Base-by-base conservation (phyloP, 2,329 filamentous ascomycete species). In the Venturia asperata region DNA sequence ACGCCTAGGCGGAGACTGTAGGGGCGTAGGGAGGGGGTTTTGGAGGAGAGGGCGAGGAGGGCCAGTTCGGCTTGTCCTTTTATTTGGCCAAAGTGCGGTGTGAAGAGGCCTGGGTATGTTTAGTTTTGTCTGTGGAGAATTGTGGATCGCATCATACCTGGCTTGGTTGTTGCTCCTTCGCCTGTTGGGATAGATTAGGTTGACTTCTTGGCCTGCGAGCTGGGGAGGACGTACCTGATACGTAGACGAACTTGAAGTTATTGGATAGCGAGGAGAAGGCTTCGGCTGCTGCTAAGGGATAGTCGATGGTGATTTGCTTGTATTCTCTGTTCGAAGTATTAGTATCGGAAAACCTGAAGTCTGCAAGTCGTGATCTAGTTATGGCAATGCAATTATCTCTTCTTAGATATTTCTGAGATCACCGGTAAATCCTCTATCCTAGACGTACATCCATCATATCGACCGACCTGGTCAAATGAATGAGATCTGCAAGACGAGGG, bases 21-120 rank as follows among this genome's bases (percentile, higher is more conserved):
- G 1, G 83, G 78, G 39, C 77, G 79, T 64, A 91, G 79, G 7
- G 75, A 73, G 0, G 79, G 75, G 56, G 78, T 78, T 68, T 71
- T 67, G 39, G 76, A 74, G 17, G 75, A 72, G 17, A 90, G 73
- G 0, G 80, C 78, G 1, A 87, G 78, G 1, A 92, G 79, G 1
- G 77, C 74, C 1, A 78, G 68, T 74, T 92, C 89, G 0, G 84
- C 82, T 71, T 85, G 80, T 15, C 89, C 89, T 73, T 92, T 92
- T 65, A 89, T 80, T 15, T 81, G 78, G 1, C 79, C 86, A 70
- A 84, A 91, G 56, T 84, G 74, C n/a, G n/a, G n/a, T n/a, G n/a
- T n/a, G n/a, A n/a, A n/a, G n/a, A n/a, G n/a, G n/a, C n/a, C n/a
- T n/a, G n/a, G n/a, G n/a, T n/a, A n/a, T 21, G 81, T 73, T 0